phyloP scores from a whole-genome alignment of 352 stramenopile genomes.

The Ophiocytium majus region DNA sequence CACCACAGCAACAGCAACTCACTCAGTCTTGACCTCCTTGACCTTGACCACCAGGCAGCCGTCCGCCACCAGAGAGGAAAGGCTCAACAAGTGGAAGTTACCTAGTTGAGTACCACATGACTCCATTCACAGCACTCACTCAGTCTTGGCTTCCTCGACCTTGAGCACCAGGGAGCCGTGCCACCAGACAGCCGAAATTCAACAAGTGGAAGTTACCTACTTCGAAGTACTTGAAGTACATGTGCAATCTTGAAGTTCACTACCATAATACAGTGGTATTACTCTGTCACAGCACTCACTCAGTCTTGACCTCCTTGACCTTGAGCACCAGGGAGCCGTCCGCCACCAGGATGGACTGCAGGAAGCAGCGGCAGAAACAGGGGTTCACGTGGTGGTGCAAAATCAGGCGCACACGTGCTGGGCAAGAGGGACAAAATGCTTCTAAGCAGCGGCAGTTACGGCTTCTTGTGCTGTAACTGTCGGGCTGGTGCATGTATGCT shows the following conservation, averaged over 20 bases:
- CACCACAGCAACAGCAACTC: no score
- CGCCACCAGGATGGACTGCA: conserved; percentile 73
- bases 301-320: conserved; percentile 73
- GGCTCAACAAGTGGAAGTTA: neutral
- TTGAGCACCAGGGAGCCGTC: conserved; percentile 82
- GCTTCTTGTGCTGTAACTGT: neutral
- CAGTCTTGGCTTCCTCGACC: conserved; percentile 73
- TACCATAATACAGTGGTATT: no score
- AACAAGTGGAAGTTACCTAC: neutral
- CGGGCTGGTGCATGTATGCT: neutral
- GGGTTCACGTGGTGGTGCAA: neutral
- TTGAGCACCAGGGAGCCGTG: conserved; percentile 82
- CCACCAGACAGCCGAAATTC: no score
- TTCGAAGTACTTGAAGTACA: no score
- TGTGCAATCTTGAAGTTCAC: no score
- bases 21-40: conserved; percentile 70
- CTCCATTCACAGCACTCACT: no score
- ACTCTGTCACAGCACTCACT: no score
- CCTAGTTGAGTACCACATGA: no score
- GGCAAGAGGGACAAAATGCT: neutral
- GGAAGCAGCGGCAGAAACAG: neutral
- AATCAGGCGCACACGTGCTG: neutral
- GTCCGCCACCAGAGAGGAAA: conserved; percentile 79
- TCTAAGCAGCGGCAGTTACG: neutral
- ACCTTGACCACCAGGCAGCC: conserved; percentile 81